phyloP scores from a whole-genome alignment of 129 eudicot genomes.

The Escallonia herrerae region DNA sequence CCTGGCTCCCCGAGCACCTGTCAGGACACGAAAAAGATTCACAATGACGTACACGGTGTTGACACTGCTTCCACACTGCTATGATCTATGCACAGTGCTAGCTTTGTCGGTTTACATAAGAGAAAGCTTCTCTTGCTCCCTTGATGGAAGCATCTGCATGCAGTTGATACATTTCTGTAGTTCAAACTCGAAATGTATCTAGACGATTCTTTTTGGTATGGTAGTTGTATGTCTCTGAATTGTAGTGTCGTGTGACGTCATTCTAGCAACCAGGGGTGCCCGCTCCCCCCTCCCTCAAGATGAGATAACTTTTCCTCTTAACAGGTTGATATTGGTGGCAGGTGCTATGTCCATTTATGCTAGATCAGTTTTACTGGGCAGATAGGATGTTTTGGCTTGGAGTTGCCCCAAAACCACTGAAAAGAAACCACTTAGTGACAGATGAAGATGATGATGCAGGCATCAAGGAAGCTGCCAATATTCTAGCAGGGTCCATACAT shows the following conservation, averaged over 20 bases:
- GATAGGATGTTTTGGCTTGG: slow-evolving; percentile 97
- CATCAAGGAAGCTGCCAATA: slow-evolving; percentile 50
- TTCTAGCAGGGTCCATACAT: slow-evolving; percentile 43
- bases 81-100: too few relatives aligned
- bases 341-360: slow-evolving; percentile 79
- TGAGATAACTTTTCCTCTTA: not conserved
- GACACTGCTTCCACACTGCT: too few relatives aligned
- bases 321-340: slow-evolving; percentile 22
- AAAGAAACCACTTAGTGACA: slow-evolving; percentile 54
- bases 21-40: too few relatives aligned
- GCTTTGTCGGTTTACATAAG: too few relatives aligned
- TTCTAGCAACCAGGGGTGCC: too few relatives aligned
- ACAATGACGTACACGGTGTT: too few relatives aligned
- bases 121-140: not conserved
- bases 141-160: too few relatives aligned
- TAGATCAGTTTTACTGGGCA: slow-evolving; percentile 97
- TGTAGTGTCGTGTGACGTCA: too few relatives aligned
- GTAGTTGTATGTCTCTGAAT: not conserved
- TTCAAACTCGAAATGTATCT: too few relatives aligned
- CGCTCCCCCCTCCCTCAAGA: too few relatives aligned
- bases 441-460: slow-evolving; percentile 41
- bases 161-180: not conserved
- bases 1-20: too few relatives aligned
- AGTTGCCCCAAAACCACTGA: slow-evolving; percentile 79
- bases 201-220: too few relatives aligned